Evolutionary conservation across 129 eudicot genomes (phyloP), one percentile per base, ranked within the genome.

Genomic region (Arctium minus): DNA sequence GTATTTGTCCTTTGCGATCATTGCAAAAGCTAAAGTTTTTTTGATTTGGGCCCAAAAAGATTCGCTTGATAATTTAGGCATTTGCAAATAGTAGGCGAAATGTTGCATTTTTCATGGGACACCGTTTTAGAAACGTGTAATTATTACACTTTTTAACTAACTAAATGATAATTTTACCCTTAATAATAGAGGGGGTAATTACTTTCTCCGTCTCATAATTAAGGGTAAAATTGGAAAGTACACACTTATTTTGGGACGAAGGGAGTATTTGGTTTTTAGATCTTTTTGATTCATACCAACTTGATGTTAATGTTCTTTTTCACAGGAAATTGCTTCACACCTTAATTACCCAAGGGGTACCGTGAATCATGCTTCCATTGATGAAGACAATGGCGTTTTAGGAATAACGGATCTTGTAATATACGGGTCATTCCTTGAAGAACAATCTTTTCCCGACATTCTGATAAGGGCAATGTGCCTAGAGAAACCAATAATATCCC

Each of bases 371-470:
- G 84, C 75, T 82, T 85, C 86, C 83, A 37, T 80, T 82, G 87
- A 88, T 73, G 82, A 87, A 82, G 88, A 83, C 2, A 83, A 73
- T 73, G 81, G 70, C 68, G 53, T 85, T 77, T 74, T 96, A 74
- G 88, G 83, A 74, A 80, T 72, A 30, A 87, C 90, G 22, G 90
- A 91, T 89, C 86, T 96, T 73, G 96, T 96, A 64, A 82, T 96
- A 62, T 96, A 96, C 79, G 97, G 96, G 79, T 91, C 99, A 37
- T 91, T 93, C 17, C 89, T 86, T 15, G 98, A 96, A 71, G 99
- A 89, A 76, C 90, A 84, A 72, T 81, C 89, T 18, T 96, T 96
- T 83, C 99, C 99, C 0, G 88, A 90, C 60, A 80, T 89, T 82
- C 80, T 96, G 75, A 84, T 88, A 38, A 91, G 87, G 86, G 92